phyloP scores from a whole-genome alignment of 2,329 filamentous ascomycete species.

The Colletotrichum graminicola region DNA sequence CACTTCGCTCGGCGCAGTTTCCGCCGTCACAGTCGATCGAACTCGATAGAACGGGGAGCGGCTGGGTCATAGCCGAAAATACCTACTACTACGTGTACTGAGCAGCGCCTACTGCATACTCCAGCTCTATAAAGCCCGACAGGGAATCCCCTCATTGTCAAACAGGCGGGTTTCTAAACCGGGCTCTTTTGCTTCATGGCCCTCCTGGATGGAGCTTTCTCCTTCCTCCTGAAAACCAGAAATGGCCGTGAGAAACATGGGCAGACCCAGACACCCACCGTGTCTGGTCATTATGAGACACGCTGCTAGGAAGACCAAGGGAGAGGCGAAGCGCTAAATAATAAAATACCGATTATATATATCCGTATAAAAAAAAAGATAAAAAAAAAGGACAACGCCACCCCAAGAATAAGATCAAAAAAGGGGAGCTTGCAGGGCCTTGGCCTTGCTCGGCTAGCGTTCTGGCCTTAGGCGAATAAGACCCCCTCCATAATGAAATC shows the following conservation, averaged over 20 bases:
- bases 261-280: constrained; percentile 12
- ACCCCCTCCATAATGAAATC: neutral
- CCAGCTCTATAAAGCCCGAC: constrained; percentile 20
- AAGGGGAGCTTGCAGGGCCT: constrained; percentile 13
- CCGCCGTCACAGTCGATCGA: neutral
- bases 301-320: neutral
- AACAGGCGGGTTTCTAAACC: neutral
- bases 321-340: neutral
- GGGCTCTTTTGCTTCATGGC: neutral
- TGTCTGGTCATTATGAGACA: constrained; percentile 6
- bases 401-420: neutral
- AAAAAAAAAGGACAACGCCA: neutral
- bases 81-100: too few relatives aligned
- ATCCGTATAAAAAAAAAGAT: neutral
- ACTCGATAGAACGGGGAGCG: constrained; percentile 16
- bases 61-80: neutral
- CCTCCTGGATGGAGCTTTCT: constrained; percentile 16
- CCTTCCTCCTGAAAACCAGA: neutral
- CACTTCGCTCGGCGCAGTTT: neutral
- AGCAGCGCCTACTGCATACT: neutral
- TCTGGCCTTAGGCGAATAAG: constrained; percentile 23
- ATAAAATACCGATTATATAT: neutral
- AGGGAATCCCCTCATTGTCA: constrained; percentile 8
- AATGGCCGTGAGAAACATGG: constrained; percentile 14
- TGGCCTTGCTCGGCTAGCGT: constrained; percentile 15